These are phyloP conservation scores for Tetrapisispora fleetii DNA, from an alignment of 805 yeast genomes.

Conservation along the genomic window DNA sequence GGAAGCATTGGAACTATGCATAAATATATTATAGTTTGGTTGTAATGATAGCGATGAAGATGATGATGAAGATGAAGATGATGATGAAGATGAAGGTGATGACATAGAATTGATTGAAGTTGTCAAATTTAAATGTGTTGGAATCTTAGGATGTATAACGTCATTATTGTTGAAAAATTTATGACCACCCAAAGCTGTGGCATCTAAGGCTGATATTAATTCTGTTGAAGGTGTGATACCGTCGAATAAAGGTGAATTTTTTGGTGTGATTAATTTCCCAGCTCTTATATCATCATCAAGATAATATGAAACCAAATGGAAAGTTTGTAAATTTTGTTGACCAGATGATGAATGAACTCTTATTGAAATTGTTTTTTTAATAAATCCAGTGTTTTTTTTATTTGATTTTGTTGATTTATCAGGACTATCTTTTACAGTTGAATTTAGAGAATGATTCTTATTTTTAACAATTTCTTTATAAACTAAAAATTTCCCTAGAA, in stretches of 20 bases:
- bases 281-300: slow-evolving; percentile 60
- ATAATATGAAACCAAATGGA: slow-evolving; percentile 72
- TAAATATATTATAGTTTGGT: not conserved
- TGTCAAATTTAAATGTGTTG: not conserved
- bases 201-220: slow-evolving; percentile 48
- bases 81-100: not conserved
- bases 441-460: not conserved
- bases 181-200: slow-evolving; percentile 50
- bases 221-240: slow-evolving; percentile 38
- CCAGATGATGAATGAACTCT: slow-evolving; percentile 31
- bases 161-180: slow-evolving; percentile 1
- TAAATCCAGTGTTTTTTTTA: slow-evolving; percentile 42
- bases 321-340: not conserved
- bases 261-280: slow-evolving; percentile 49
- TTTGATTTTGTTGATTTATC: not conserved
- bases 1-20: not conserved
- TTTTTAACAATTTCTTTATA: slow-evolving; percentile 48
- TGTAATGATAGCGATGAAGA: not conserved
- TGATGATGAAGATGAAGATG: not conserved
- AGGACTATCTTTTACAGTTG: not conserved
- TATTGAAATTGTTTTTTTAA: slow-evolving; percentile 73
- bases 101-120: not conserved
- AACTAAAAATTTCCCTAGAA: slow-evolving; percentile 72
- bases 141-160: not conserved
- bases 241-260: slow-evolving; percentile 40